Base-by-base conservation (phyloP, 345 rosid species). In the Reutealis trisperma region DNA sequence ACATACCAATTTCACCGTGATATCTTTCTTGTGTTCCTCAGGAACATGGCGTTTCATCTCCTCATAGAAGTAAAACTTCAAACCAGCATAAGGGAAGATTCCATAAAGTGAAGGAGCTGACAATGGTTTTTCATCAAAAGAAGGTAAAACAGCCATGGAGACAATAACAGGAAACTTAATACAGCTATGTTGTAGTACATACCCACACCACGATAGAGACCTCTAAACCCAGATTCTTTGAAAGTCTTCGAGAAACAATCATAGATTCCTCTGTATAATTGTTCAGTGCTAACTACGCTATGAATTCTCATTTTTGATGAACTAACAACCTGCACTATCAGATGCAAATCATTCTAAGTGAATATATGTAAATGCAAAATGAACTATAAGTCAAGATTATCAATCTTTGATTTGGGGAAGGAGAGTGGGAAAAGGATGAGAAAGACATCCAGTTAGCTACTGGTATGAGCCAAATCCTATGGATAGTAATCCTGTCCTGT, bases 171-270 rank as follows among this genome's bases (percentile, higher is more conserved):
- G 51, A 73, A 74, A 51, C 51, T 68, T 12, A 27, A 82, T 52
- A 22, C 34, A 25, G 77, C 71, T 74, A 74, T 73, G 15, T 64
- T 62, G 25, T 22, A 13, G 42, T 12, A 54, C 87, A 80, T 92
- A 94, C 98, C 98, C 52, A 85, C 97, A 73, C 98, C 98, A 12
- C 97, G 98, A 81, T 93, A 94, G 72, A 94, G 90, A 47, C 97
- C 97, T 80, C 97, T 84, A 57, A 81, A 30, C 47, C 98, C 98
- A 66, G 96, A 88, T 75, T 90, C 97, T 71, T 78, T 89, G 30
- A 80, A 88, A 7, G 92, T 93, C 81, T 85, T 92, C n/a, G 81
- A 84, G 85, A 92, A 95, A 85, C 99, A 95, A 86, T 95, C 97
- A 2, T 24, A 22, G 74, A 93, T 95, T 81, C 99, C 96, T 84